Percentiles rank a stretch among this genome's conserved stretches.
Conservation (phyloP, 2,329 filamentous ascomycete species). For the Elsinoe perseae region DNA sequence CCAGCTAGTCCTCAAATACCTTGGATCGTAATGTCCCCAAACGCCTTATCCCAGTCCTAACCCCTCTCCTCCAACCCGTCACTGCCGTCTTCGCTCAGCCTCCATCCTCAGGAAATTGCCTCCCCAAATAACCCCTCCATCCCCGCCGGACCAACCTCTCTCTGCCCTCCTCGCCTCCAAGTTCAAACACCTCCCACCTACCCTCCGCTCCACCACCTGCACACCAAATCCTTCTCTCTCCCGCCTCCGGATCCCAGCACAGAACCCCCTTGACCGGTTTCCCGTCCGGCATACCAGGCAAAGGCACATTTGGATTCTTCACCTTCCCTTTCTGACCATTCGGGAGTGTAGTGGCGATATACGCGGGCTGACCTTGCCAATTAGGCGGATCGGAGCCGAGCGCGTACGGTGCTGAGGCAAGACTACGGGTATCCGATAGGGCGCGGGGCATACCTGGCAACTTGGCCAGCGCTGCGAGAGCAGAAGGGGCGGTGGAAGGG, state of each 20-base stretch:
- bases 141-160: conserved; percentile 27
- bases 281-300: conserved; percentile 46
- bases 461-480: conserved; percentile 50
- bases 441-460: conserved; percentile 77
- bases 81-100: neutral
- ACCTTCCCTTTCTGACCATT: conserved; percentile 30
- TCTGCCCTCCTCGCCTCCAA: conserved; percentile 21
- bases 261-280: conserved; percentile 72
- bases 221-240: conserved; percentile 24
- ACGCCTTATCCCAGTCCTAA: neutral
- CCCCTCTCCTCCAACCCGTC: neutral
- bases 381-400: conserved; percentile 62
- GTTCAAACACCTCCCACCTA: conserved; percentile 30
- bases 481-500: conserved; percentile 16
- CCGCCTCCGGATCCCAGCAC: conserved; percentile 53
- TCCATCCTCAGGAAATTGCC: conserved; percentile 25
- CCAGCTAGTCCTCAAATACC: too few relatives aligned
- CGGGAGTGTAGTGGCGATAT: conserved; percentile 29
- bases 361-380: conserved; percentile 29
- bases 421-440: conserved; percentile 85
- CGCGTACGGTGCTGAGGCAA: conserved; percentile 71
- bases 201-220: conserved; percentile 30
- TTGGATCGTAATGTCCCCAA: too few relatives aligned
- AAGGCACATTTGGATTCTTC: conserved; percentile 34
- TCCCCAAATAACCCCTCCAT: conserved; percentile 28